Base-by-base conservation (phyloP, 2,329 filamentous ascomycete species). In the Rachicladosporium sp. region DNA sequence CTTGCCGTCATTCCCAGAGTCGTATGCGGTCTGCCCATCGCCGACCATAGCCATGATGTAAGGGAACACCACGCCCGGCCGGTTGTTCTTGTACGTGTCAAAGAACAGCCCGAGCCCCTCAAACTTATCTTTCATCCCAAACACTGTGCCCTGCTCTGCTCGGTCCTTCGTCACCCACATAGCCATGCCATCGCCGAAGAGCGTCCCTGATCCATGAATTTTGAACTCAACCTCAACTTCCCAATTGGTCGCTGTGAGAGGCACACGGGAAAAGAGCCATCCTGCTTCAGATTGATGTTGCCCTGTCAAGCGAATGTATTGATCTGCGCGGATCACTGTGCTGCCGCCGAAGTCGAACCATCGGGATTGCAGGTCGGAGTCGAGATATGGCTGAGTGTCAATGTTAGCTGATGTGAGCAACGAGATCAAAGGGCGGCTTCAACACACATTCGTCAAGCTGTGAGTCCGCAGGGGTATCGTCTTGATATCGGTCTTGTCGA, bases 271-370 rank as follows among this genome's bases (percentile, higher is more conserved):
- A 68, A 89, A 96, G 50, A 96, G 70, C 84, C 84, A 95, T 56
- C 91, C 91, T 54, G 78, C 75, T 65, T 93, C 86, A 54, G 89
- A 95, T 44, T 84, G 83, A 46, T 82, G 80, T 65, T 96, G 87
- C 43, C 86, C 83, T 23, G 88, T 88, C 42, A 98, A 76, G 51
- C 91, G 87, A 52, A 98, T 82, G 65, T 96, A 95, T 64, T 75
- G 71, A 56, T 82, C 78, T 46, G 76, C 73, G 49, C 78, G 71
- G 55, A 95, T 74, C 54, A 98, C 80, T 31, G 89, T 86, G 67
- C 94, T 87, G 58, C 89, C 91, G 59, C 91, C 91, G 74, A 93
- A 98, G 68, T 98, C 91, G 66, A 89, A 98, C 89, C 91, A 98
- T 60, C 91, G 81, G 68, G 85, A 94, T 68, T 93, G 83, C 80